A percentile compares a stretch with the other conserved stretches of the same genome.
Evolutionary conservation across 306 rosid species (phyloP).

Genomic region (Inga leiocalycina): DNA sequence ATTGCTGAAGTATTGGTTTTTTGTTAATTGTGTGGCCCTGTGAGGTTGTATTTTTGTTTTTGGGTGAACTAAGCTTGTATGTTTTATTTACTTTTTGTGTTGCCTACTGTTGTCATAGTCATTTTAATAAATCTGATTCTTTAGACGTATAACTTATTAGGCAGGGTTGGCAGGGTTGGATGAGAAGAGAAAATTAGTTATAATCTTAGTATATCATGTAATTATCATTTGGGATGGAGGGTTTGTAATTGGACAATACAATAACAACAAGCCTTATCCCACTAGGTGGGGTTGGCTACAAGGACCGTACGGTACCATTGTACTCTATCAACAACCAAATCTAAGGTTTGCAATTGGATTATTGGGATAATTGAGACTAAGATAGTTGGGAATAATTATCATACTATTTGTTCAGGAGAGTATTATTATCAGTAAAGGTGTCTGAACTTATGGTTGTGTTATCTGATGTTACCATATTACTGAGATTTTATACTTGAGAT

Average conservation of each 20-base stretch:
- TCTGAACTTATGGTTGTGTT: not conserved
- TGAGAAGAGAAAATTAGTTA: not conserved
- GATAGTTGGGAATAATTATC: not conserved
- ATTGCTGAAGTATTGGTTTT: conserved; percentile 5
- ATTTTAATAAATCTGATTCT: not conserved
- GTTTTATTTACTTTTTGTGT: not conserved
- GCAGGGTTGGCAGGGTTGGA: not conserved
- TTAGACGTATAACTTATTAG: conserved; percentile 2
- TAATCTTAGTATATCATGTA: not conserved
- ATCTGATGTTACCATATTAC: not conserved
- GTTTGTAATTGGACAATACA: not conserved
- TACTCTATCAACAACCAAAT: no score
- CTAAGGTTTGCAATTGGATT: not conserved
- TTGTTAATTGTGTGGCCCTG: not conserved
- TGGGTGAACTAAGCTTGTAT: not conserved
- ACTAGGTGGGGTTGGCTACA: no score
- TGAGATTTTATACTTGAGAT: not conserved
- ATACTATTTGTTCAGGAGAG: not conserved
- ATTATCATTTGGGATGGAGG: not conserved
- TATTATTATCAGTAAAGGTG: not conserved
- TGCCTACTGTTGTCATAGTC: not conserved
- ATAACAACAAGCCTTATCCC: no score
- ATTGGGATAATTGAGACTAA: not conserved
- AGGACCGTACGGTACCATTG: no score
- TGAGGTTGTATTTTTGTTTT: not conserved